phyloP scores from a whole-genome alignment of 345 rosid species.

The Eutrema japonicum region DNA sequence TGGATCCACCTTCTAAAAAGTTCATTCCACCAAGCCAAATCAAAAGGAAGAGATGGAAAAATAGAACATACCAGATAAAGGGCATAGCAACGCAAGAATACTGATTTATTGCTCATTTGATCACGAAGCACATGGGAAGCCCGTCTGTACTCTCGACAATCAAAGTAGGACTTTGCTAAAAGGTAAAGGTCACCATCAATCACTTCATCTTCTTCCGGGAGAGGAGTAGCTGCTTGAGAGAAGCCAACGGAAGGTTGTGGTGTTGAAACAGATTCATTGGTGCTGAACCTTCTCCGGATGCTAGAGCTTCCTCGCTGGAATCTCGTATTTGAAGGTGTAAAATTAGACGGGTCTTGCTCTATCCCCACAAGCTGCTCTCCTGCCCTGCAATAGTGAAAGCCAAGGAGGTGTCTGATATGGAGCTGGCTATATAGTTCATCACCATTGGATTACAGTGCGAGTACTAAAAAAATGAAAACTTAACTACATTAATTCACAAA shows the following conservation, averaged over 20 bases:
- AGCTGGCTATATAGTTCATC: neutral
- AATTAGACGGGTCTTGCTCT: conserved; percentile 87
- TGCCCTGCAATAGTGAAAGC: conserved; percentile 59
- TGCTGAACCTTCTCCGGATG: conserved; percentile 78
- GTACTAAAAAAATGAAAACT: neutral
- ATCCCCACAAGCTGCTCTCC: conserved; percentile 93
- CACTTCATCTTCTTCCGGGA: conserved; percentile 79
- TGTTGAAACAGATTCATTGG: conserved; percentile 73
- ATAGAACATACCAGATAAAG: conserved; percentile 76
- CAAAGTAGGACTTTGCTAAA: conserved; percentile 89
- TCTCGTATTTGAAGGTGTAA: conserved; percentile 89
- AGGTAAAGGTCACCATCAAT: conserved; percentile 82
- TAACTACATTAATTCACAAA: conserved; percentile 1
- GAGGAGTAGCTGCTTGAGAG: conserved; percentile 76
- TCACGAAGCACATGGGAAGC: conserved; percentile 86
- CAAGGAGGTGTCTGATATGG: neutral
- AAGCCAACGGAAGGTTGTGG: conserved; percentile 72
- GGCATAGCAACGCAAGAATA: conserved; percentile 88
- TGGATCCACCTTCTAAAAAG: neutral
- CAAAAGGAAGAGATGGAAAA: conserved; percentile 18
- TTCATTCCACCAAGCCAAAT: conserved; percentile 6
- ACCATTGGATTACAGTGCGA: conserved; percentile 9
- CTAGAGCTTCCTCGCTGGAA: conserved; percentile 99
- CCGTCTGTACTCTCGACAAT: conserved; percentile 82
- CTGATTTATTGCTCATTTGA: conserved; percentile 76